phyloP scores from a whole-genome alignment of 2,329 filamentous ascomycete genomes.

The Penicillium sp. region DNA sequence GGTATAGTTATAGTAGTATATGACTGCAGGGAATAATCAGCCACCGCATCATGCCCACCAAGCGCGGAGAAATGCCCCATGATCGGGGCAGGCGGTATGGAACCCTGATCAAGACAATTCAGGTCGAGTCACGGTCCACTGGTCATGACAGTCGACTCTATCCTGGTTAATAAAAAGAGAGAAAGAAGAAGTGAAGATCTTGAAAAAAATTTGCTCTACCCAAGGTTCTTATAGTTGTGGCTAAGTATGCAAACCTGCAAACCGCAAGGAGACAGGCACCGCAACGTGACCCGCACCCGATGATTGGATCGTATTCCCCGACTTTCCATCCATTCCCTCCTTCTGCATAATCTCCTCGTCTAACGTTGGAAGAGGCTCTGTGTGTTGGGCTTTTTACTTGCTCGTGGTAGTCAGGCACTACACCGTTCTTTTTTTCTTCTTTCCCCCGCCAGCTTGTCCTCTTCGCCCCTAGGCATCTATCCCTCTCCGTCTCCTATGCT shows the following conservation, averaged over 20 bases:
- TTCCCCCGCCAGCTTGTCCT: constrained; percentile 21
- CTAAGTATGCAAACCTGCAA: neutral
- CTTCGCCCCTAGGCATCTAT: constrained; percentile 20
- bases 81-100: constrained; percentile 21
- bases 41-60: neutral
- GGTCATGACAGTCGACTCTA: neutral
- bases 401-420: constrained; percentile 23
- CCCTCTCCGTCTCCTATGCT: constrained; percentile 24
- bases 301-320: constrained; percentile 25
- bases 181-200: neutral
- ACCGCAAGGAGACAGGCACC: neutral
- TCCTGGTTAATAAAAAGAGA: neutral
- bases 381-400: constrained; percentile 7
- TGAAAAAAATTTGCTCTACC: neutral
- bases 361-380: constrained; percentile 1
- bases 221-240: neutral
- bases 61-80: constrained; percentile 14
- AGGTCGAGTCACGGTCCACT: neutral
- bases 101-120: constrained; percentile 12
- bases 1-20: neutral
- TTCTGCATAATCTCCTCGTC: constrained; percentile 6
- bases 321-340: constrained; percentile 17
- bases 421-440: constrained; percentile 12
- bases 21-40: neutral
- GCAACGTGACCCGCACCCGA: constrained; percentile 25